Percentiles rank a stretch among this genome's conserved stretches.
These are phyloP conservation scores for Aspergillus amoenus DNA, from an alignment of 2,329 filamentous ascomycete genomes.

Conservation along the genomic window DNA sequence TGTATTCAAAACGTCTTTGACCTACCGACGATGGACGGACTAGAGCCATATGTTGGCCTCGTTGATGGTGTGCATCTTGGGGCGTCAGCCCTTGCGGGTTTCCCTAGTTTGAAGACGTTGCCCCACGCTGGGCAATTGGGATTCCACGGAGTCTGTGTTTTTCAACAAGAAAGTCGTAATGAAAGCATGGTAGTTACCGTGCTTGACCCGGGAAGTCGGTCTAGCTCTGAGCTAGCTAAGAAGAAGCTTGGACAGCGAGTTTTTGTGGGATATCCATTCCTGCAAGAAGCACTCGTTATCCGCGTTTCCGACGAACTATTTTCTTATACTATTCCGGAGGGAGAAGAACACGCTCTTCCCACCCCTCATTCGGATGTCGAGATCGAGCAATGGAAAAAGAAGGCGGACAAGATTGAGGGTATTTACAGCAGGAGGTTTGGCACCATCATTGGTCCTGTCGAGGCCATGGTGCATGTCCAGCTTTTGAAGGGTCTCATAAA, in stretches of 20 bases:
- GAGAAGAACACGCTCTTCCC: constrained; percentile 64
- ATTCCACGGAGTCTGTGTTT: constrained; percentile 89
- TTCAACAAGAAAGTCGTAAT: constrained; percentile 92
- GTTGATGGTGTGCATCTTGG: constrained; percentile 83
- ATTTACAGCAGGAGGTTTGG: constrained; percentile 89
- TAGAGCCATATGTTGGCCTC: constrained; percentile 80
- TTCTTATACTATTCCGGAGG: constrained; percentile 71
- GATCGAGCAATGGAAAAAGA: constrained; percentile 80
- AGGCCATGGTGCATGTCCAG: constrained; percentile 87
- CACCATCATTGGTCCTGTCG: constrained; percentile 80
- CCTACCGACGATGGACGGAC: constrained; percentile 83
- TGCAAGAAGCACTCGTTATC: constrained; percentile 88
- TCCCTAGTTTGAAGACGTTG: constrained; percentile 84
- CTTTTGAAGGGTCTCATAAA: constrained; percentile 90
- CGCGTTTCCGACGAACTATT: constrained; percentile 92
- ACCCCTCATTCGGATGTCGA: constrained; percentile 72
- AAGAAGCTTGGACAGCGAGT: constrained; percentile 79
- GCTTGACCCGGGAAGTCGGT: constrained; percentile 68
- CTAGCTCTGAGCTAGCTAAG: constrained; percentile 71
- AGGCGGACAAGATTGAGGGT: constrained; percentile 77
- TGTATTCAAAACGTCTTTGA: constrained; percentile 98
- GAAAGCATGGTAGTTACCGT: constrained; percentile 94
- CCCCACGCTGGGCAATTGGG: constrained; percentile 78
- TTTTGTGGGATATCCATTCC: constrained; percentile 90
- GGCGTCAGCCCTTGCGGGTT: constrained; percentile 81